A percentile compares a stretch with the other conserved stretches of the same genome.
Conservation (phyloP, 2,329 filamentous ascomycete genomes). For the Alternaria conjuncta region DNA sequence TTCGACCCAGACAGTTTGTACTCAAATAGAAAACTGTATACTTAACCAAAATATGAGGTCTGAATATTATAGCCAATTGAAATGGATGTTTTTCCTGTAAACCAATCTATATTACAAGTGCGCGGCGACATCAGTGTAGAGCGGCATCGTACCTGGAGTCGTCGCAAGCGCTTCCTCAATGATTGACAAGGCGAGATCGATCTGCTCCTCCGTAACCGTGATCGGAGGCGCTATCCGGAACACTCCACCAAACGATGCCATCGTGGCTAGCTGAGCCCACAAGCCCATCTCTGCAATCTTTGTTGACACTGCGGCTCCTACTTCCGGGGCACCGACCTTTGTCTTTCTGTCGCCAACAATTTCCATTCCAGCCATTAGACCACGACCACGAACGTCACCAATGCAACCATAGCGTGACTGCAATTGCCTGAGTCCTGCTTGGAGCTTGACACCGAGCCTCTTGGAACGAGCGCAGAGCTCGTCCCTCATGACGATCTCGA, state of each 20-base stretch:
- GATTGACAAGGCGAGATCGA: conserved; percentile 60
- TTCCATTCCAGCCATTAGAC: conserved; percentile 65
- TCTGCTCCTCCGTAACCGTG: conserved; percentile 55
- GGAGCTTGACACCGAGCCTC: conserved; percentile 55
- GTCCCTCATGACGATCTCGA: conserved; percentile 67
- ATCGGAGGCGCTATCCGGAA: conserved; percentile 68
- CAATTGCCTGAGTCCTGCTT: conserved; percentile 55
- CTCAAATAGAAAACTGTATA: no score
- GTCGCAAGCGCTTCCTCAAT: conserved; percentile 64
- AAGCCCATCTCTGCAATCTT: conserved; percentile 60
- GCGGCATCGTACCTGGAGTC: conserved; percentile 53
- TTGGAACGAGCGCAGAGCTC: conserved; percentile 57
- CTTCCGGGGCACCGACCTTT: conserved; percentile 56
- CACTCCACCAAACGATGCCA: conserved; percentile 55
- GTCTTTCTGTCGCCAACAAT: conserved; percentile 60
- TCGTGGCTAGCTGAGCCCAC: conserved; percentile 63
- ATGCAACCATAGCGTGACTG: conserved; percentile 65
- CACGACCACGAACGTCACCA: conserved; percentile 66
- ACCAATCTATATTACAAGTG: not conserved
- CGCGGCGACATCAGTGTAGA: conserved; percentile 18
- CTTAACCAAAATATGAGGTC: no score
- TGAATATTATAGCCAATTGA: no score
- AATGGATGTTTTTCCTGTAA: no score
- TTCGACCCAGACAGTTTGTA: no score
- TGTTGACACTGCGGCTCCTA: conserved; percentile 57